phyloP scores from a whole-genome alignment of 768 basidiomycete species.

The Paxillus rubicundulus region DNA sequence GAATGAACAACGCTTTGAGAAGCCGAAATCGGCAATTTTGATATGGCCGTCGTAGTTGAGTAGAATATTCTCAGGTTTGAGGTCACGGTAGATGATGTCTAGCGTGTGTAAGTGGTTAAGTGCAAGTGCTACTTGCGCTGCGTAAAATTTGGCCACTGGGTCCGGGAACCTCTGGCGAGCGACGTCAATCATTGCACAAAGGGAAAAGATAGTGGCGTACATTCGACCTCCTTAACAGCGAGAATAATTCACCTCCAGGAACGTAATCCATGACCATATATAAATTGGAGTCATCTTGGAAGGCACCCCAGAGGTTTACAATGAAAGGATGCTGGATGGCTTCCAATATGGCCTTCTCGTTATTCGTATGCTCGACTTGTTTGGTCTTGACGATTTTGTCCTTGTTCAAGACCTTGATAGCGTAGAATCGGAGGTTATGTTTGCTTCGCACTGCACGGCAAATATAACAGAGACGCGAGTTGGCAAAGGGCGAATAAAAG shows the following conservation, averaged over 20 bases:
- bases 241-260: constrained; percentile 95
- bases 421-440: constrained; percentile 94
- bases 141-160: constrained; percentile 97
- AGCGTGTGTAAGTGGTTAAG: constrained; percentile 84
- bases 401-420: constrained; percentile 92
- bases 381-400: constrained; percentile 90
- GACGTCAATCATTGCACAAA: constrained; percentile 8
- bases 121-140: constrained; percentile 91
- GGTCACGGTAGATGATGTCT: constrained; percentile 94
- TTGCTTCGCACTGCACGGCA: constrained; percentile 70
- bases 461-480: constrained; percentile 9
- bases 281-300: constrained; percentile 88
- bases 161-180: constrained; percentile 80
- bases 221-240: constrained; percentile 85
- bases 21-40: constrained; percentile 96
- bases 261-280: constrained; percentile 99
- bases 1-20: constrained; percentile 84
- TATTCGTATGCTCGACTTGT: constrained; percentile 97
- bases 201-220: constrained; percentile 42
- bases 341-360: constrained; percentile 85
- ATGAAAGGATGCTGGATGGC: constrained; percentile 90
- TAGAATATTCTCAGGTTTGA: constrained; percentile 96
- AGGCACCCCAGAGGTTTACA: constrained; percentile 94
- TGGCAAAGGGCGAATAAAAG: neutral
- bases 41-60: constrained; percentile 94